A percentile compares a stretch with the other conserved stretches of the same genome.
These are phyloP conservation scores for Fraxinus albicans DNA, from an alignment of 305 asterid genomes.

Conservation along the genomic window DNA sequence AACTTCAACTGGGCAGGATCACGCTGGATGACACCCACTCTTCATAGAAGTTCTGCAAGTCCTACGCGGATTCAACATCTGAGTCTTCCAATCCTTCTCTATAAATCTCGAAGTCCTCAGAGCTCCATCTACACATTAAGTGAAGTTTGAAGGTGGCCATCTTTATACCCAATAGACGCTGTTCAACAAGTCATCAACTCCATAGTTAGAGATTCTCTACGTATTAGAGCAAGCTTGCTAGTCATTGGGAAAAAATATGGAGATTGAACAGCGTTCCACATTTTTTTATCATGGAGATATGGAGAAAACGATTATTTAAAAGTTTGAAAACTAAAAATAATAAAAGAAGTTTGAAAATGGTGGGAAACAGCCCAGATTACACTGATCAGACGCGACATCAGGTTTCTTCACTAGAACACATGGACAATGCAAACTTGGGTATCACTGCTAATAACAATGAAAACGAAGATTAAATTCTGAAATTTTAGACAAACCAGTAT, in stretches of 20 bases:
- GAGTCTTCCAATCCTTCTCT: conserved; percentile 66
- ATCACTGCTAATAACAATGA: not conserved
- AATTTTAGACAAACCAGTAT: conserved; percentile 60
- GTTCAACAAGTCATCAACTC: conserved; percentile 12
- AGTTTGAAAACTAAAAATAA: not conserved
- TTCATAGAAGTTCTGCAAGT: not conserved
- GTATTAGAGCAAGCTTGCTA: not conserved
- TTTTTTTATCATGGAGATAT: not conserved
- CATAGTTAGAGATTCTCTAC: not conserved
- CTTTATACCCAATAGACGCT: conserved; percentile 78
- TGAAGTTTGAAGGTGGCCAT: conserved; percentile 93
- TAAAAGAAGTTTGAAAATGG: too few species aligned
- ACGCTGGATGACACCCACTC: not conserved
- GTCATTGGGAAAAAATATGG: not conserved
- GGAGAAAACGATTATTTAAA: not conserved
- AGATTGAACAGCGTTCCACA: not conserved
- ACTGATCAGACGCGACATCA: not conserved
- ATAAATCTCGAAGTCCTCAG: conserved; percentile 74
- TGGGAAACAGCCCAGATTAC: not conserved
- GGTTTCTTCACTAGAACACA: not conserved
- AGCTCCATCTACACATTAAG: conserved; percentile 68
- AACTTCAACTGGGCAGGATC: not conserved
- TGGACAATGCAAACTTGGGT: not conserved
- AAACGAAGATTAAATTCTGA: not conserved
- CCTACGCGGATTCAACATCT: conserved; percentile 64